Evolutionary conservation across 164 flowering plant genomes (phyloP).

Genomic region (Berberis thunbergii): DNA sequence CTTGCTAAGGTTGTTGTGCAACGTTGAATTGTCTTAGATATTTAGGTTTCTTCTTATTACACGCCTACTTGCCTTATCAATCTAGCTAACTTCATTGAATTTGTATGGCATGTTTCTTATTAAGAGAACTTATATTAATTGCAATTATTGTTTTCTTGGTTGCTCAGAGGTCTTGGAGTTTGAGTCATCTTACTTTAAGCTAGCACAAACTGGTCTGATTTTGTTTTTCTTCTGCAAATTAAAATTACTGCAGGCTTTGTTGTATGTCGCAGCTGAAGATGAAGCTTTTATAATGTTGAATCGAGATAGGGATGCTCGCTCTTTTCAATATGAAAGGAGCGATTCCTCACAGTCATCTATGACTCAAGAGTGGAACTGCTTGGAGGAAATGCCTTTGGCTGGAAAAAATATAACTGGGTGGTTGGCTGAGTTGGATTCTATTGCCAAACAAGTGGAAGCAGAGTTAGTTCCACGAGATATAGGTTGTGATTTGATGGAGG

Average conservation of each 20-base stretch:
- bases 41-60: too few species aligned
- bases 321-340: constrained; percentile 37
- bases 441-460: constrained; percentile 59
- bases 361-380: constrained; percentile 26
- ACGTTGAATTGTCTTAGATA: too few species aligned
- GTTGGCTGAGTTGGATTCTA: constrained; percentile 46
- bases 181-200: neutral
- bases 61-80: neutral
- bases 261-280: constrained; percentile 64
- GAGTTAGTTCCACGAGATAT: constrained; percentile 57
- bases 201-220: neutral
- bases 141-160: neutral
- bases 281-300: constrained; percentile 52
- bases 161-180: neutral
- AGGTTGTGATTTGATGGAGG: constrained; percentile 53
- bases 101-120: neutral
- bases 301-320: constrained; percentile 42
- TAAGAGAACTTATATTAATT: neutral
- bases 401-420: constrained; percentile 48
- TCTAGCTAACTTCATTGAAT: neutral
- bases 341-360: constrained; percentile 16
- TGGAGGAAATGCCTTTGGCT: constrained; percentile 48
- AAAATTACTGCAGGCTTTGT: constrained; percentile 33
- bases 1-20: constrained; percentile 40
- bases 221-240: neutral